phyloP scores from a whole-genome alignment of 2,329 filamentous ascomycete species.

The Polychaeton citri region DNA sequence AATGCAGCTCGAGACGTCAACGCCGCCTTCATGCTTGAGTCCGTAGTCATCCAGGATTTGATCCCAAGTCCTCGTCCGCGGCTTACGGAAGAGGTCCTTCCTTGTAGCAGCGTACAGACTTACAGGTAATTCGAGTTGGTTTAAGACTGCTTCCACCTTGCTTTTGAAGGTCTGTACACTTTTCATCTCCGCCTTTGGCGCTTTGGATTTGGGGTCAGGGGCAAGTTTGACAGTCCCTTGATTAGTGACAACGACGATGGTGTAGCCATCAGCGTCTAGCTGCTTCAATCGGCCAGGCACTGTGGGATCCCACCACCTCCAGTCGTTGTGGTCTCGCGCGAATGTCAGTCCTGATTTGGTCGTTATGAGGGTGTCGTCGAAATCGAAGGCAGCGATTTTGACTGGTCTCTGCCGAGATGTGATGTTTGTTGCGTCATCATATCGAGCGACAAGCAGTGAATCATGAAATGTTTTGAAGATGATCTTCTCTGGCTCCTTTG shows the following conservation, averaged over 20 bases:
- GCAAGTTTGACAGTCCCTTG: conserved; percentile 69
- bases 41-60: conserved; percentile 43
- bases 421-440: conserved; percentile 24
- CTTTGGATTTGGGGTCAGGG: conserved; percentile 53
- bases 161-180: conserved; percentile 70
- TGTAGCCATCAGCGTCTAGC: conserved; percentile 61
- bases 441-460: conserved; percentile 65
- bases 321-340: conserved; percentile 57
- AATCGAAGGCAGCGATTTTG: conserved; percentile 62
- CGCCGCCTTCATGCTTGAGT: conserved; percentile 33
- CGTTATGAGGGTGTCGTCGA: conserved; percentile 77
- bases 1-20: conserved; percentile 61
- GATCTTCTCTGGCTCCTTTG: conserved; percentile 68
- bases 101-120: conserved; percentile 76
- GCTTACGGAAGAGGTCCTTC: conserved; percentile 75
- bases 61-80: conserved; percentile 78
- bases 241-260: conserved; percentile 72
- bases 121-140: conserved; percentile 59
- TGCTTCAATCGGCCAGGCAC: conserved; percentile 56
- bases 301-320: conserved; percentile 80
- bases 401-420: conserved; percentile 20
- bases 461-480: conserved; percentile 54
- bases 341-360: conserved; percentile 73
- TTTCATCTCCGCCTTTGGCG: conserved; percentile 51
- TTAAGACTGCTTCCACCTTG: conserved; percentile 58